Percentiles rank a stretch among this genome's conserved stretches.
phyloP scores from a whole-genome alignment of 2,329 filamentous ascomycete species.

The Sclerotinia glacialis region DNA sequence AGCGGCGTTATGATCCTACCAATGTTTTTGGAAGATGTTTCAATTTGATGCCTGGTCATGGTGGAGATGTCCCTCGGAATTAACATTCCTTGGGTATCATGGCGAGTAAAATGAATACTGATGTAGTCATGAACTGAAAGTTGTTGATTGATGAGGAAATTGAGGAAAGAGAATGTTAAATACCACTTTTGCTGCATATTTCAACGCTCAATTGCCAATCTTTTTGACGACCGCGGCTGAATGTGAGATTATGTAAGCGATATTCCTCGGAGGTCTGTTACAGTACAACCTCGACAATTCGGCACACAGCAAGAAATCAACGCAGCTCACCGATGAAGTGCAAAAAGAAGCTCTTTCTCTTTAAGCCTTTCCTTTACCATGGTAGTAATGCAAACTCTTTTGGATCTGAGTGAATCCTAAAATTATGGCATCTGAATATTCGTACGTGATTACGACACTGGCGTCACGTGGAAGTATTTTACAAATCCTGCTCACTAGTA shows the following conservation, averaged over 20 bases:
- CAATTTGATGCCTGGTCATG: not conserved
- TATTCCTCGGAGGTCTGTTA: no score
- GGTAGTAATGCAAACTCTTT: no score
- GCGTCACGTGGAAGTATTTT: not conserved
- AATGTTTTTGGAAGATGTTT: conserved; percentile 14
- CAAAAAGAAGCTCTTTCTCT: no score
- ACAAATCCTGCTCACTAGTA: not conserved
- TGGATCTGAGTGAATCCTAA: not conserved
- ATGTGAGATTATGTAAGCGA: not conserved
- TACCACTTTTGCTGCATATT: not conserved
- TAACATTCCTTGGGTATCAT: not conserved
- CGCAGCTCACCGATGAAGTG: not conserved
- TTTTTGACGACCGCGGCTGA: no score
- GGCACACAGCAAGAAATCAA: not conserved
- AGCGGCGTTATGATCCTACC: conserved; percentile 26
- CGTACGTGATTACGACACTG: not conserved
- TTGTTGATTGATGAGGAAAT: not conserved
- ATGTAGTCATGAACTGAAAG: not conserved
- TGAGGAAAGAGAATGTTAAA: not conserved
- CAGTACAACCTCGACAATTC: not conserved
- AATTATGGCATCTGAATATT: not conserved
- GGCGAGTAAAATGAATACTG: not conserved
- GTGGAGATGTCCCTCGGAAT: not conserved
- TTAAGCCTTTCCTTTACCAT: no score
- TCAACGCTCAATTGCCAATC: not conserved